Evolutionary conservation across 495 filamentous ascomycete genomes (phyloP).

Genomic region (Penicillium pancosmium): DNA sequence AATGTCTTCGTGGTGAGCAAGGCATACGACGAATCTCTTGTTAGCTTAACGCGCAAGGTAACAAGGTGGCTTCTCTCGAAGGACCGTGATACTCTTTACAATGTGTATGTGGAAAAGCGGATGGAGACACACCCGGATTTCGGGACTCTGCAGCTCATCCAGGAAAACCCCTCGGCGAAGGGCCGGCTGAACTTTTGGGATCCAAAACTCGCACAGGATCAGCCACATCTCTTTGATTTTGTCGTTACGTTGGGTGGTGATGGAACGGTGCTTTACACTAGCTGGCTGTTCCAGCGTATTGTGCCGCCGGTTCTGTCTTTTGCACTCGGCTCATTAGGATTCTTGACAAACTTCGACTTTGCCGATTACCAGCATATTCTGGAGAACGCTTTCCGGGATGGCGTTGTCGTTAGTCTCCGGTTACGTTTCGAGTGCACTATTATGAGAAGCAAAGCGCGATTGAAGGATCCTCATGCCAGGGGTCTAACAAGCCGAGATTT

Average conservation of each 20-base stretch:
- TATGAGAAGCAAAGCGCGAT: slow-evolving; percentile 71
- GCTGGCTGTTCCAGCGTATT: slow-evolving; percentile 96
- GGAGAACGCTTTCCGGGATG: slow-evolving; percentile 72
- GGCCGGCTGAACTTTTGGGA: slow-evolving; percentile 80
- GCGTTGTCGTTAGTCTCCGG: slow-evolving; percentile 84
- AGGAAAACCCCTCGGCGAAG: slow-evolving; percentile 55
- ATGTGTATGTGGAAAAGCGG: slow-evolving; percentile 77
- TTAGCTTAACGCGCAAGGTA: slow-evolving; percentile 75
- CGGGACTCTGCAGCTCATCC: slow-evolving; percentile 62
- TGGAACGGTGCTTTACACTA: slow-evolving; percentile 92
- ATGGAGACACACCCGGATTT: slow-evolving; percentile 71
- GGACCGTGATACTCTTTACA: slow-evolving; percentile 68
- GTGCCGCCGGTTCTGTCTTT: slow-evolving; percentile 94
- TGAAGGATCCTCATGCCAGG: slow-evolving; percentile 26
- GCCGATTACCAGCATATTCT: slow-evolving; percentile 70
- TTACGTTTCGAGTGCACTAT: slow-evolving; percentile 93
- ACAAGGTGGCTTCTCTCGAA: slow-evolving; percentile 83
- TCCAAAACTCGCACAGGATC: slow-evolving; percentile 69
- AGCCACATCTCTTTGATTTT: slow-evolving; percentile 91
- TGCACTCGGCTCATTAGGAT: slow-evolving; percentile 86
- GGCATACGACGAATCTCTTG: slow-evolving; percentile 78
- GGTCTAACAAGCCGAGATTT: slow-evolving; percentile 58
- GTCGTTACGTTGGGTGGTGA: slow-evolving; percentile 94
- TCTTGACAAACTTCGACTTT: slow-evolving; percentile 96
- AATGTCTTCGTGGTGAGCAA: slow-evolving; percentile 90